Conservation (phyloP, 805 yeast genomes). For the Kuraishia floccosa region DNA sequence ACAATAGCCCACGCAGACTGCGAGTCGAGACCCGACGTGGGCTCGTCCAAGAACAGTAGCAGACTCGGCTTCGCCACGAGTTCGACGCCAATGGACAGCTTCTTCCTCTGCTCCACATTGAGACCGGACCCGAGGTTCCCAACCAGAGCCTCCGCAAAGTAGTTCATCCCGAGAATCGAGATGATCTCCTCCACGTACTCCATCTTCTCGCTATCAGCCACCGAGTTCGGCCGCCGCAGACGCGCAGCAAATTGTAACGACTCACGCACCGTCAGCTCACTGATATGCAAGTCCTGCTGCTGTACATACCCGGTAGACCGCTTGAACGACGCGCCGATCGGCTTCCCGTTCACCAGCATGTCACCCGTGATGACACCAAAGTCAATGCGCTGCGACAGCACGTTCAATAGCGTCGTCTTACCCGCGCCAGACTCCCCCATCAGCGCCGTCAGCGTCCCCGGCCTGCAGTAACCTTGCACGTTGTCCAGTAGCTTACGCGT, state of each 20-base stretch:
- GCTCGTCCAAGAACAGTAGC: constrained; percentile 46
- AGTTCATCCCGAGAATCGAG: constrained; percentile 34
- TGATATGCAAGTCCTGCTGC: constrained; percentile 46
- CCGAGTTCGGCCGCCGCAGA: constrained; percentile 29
- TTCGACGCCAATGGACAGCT: constrained; percentile 45
- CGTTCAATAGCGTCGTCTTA: constrained; percentile 44
- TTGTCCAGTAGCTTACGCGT: constrained; percentile 48
- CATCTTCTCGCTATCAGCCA: constrained; percentile 30
- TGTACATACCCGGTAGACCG: constrained; percentile 50
- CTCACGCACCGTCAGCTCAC: constrained; percentile 40
- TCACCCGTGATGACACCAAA: constrained; percentile 49
- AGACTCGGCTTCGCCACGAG: constrained; percentile 43
- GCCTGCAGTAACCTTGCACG: constrained; percentile 77
- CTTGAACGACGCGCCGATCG: constrained; percentile 35
- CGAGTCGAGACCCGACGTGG: constrained; percentile 50
- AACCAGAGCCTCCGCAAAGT: constrained; percentile 44
- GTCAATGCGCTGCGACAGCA: constrained; percentile 39
- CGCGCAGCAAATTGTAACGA: constrained; percentile 40
- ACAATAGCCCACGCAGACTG: constrained; percentile 52
- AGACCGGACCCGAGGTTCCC: constrained; percentile 39
- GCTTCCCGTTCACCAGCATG: constrained; percentile 43
- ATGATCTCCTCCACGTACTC: constrained; percentile 43
- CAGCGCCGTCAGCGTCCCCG: constrained; percentile 69
- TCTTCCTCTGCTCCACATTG: constrained; percentile 43
- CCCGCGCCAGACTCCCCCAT: constrained; percentile 64